Evolutionary conservation across 2,329 filamentous ascomycete genomes (phyloP).

Genomic region (Trichoderma harzianum): DNA sequence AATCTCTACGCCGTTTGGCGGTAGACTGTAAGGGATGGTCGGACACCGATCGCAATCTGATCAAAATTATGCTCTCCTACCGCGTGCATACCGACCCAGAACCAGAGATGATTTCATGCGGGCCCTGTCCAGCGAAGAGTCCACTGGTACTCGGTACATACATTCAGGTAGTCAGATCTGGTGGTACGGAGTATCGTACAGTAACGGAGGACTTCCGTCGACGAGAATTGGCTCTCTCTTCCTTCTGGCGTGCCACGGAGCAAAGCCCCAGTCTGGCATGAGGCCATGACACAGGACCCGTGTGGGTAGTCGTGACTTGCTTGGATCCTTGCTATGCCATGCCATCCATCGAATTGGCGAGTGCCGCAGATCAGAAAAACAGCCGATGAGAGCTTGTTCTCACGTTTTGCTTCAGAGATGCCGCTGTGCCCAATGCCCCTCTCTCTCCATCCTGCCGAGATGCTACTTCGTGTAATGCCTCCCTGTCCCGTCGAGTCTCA

Average conservation of each 20-base stretch:
- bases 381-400: not conserved
- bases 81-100: conserved; percentile 4
- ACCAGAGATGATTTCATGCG: conserved; percentile 4
- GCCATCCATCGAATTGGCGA: not conserved
- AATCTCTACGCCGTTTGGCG: not conserved
- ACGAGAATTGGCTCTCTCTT: not conserved
- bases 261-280: conserved; percentile 6
- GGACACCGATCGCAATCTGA: conserved; percentile 11
- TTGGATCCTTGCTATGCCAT: not conserved
- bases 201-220: not conserved
- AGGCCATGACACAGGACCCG: conserved; percentile 1
- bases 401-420: not conserved
- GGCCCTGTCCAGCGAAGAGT: not conserved
- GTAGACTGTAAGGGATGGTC: not conserved
- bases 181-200: not conserved
- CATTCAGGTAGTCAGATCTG: conserved; percentile 1
- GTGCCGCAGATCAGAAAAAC: conserved; percentile 6
- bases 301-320: conserved; percentile 7
- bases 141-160: not conserved
- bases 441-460: not conserved
- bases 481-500: not conserved
- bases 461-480: not conserved
- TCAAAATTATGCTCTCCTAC: conserved; percentile 9
- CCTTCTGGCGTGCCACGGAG: not conserved
- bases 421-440: not conserved